Evolutionary conservation across 2,329 filamentous ascomycete genomes (phyloP), one percentile per base, ranked within the genome.

Genomic region (Verticillium dahliae): DNA sequence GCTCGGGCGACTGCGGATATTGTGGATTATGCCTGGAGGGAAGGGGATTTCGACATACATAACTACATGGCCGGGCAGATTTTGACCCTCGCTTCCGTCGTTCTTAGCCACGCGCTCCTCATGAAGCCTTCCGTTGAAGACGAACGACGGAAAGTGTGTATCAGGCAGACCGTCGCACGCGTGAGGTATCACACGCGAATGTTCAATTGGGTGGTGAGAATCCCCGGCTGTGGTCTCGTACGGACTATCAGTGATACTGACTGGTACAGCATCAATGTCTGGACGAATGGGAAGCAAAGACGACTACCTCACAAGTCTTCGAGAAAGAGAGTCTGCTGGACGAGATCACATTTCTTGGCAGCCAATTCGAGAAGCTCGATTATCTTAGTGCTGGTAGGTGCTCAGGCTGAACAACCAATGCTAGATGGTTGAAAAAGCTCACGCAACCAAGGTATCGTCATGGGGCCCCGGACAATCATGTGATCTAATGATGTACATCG

Each of bases 161-260:
- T 57, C n/a, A 35, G 55, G 55, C n/a, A n/a, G 35, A 18, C 55
- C 4, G 38, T 57, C 34, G 35, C 22, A 15, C 34, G 55, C n/a
- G 55, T 57, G 9, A 38, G 22, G 34, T 7, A 57, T n/a, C 55
- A 57, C 15, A 57, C 55, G 33, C 55, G 55, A 6, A 57, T 57
- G 55, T 57, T 57, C 55, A 57, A 57, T n/a, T 57, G 55, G 55
- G 55, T 57, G 55, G 55, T 57, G 18, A 56, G 54, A 6, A 33
- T 14, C 3, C 1, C 13, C 15, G 27, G 14, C 27, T 6, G 13
- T n/a, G 15, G 15, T n/a, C 15, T 9, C 14, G 39, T 31, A 27
- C 6, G 52, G n/a, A 27, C 52, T 18, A n/a, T 22, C 10, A 18
- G 2, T 27, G 22, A 10, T 56, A 22, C 55, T 57, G 55, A 57